Evolutionary conservation across 2,329 filamentous ascomycete genomes (phyloP).

Genomic region (Talaromyces amestolkiae): DNA sequence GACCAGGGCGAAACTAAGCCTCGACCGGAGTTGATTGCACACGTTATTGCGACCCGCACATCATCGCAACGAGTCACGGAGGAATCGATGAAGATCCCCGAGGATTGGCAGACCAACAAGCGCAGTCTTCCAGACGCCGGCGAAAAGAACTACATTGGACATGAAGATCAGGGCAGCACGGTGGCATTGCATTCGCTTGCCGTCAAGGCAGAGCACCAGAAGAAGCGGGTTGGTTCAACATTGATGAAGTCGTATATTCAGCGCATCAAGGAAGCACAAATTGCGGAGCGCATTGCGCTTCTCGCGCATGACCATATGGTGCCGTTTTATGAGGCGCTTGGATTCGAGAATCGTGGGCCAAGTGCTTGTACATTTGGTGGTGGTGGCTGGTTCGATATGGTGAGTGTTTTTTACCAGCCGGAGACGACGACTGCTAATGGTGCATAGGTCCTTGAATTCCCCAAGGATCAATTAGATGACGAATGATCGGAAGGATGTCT

Average conservation of each 20-base stretch:
- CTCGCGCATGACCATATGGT: constrained; percentile 74
- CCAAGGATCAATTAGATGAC: constrained; percentile 22
- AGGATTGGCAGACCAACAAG: constrained; percentile 59
- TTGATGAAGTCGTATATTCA: constrained; percentile 75
- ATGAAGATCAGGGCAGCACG: constrained; percentile 70
- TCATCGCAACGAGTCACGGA: constrained; percentile 65
- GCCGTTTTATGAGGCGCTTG: constrained; percentile 71
- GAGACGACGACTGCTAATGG: neutral
- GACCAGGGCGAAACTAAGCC: constrained; percentile 58
- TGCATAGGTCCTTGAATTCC: constrained; percentile 31
- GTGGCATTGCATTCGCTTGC: constrained; percentile 80
- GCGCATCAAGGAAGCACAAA: constrained; percentile 66
- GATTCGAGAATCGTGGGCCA: constrained; percentile 66
- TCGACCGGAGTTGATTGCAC: constrained; percentile 66
- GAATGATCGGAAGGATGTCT: constrained; percentile 1
- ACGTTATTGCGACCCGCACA: constrained; percentile 74
- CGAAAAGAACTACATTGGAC: constrained; percentile 56
- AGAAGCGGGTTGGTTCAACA: constrained; percentile 69
- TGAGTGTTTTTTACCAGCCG: constrained; percentile 38
- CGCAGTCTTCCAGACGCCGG: constrained; percentile 31
- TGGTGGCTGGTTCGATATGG: constrained; percentile 81
- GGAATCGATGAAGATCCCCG: constrained; percentile 70
- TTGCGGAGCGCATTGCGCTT: constrained; percentile 70
- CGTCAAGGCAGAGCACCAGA: constrained; percentile 71
- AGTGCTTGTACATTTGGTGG: constrained; percentile 72